Conservation (phyloP, 345 rosid species). For the Murraya koenigii region DNA sequence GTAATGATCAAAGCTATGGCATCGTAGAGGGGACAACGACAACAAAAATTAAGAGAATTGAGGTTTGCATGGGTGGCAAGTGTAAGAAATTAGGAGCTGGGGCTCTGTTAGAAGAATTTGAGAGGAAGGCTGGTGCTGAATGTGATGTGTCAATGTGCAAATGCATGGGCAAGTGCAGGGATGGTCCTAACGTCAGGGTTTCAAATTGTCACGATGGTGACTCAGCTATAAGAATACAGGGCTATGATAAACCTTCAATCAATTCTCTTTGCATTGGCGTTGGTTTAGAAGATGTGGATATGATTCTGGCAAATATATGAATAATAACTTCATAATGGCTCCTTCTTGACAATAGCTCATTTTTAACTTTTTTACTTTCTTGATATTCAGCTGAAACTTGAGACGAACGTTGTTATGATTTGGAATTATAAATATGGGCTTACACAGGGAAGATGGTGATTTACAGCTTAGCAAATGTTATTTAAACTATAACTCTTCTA, state of each 20-base stretch:
- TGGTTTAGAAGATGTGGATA: constrained; percentile 55
- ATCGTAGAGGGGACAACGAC: not conserved
- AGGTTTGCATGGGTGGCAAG: constrained; percentile 35
- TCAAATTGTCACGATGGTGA: constrained; percentile 6
- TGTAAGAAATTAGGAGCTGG: constrained; percentile 43
- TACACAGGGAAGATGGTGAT: not conserved
- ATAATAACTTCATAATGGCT: not conserved
- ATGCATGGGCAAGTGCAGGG: constrained; percentile 75
- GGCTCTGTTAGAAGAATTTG: constrained; percentile 53
- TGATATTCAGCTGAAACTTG: not conserved
- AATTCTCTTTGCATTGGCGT: constrained; percentile 60
- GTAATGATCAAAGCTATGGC: not conserved
- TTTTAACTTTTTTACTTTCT: not conserved
- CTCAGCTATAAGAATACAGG: constrained; percentile 14
- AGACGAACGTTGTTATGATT: too few relatives aligned
- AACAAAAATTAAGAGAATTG: constrained; percentile 35
- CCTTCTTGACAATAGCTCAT: constrained; percentile 4
- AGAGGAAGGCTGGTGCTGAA: constrained; percentile 40
- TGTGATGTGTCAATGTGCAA: constrained; percentile 61
- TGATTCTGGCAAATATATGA: constrained; percentile 18
- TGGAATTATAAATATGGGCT: not conserved
- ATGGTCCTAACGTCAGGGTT: constrained; percentile 62
- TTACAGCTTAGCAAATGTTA: too few relatives aligned
- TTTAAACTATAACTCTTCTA: too few relatives aligned
- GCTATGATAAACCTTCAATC: constrained; percentile 28